Evolutionary conservation across 2,329 filamentous ascomycete species (phyloP).

Genomic region (Beauveria brongniartii): DNA sequence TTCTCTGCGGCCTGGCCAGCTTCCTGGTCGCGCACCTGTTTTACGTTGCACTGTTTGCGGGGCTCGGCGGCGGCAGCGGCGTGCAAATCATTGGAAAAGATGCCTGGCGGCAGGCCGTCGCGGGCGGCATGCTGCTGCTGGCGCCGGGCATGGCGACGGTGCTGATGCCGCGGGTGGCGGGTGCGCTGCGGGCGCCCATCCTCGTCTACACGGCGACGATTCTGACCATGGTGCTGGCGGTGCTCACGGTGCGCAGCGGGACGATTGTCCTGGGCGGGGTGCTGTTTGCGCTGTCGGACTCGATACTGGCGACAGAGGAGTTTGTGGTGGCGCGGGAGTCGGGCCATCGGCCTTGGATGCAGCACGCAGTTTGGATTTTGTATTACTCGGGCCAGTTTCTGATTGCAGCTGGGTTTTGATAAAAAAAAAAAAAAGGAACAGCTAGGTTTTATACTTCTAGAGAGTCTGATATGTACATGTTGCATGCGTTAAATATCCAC

Average conservation of each 20-base stretch:
- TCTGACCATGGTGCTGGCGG: constrained; percentile 23
- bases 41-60: constrained; percentile 23
- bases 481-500: constrained; percentile 23
- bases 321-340: constrained; percentile 23
- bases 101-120: constrained; percentile 14
- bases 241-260: constrained; percentile 20
- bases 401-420: constrained; percentile 17
- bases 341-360: constrained; percentile 22
- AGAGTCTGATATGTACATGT: neutral
- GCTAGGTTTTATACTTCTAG: neutral
- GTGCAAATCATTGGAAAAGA: constrained; percentile 12
- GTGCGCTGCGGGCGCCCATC: constrained; percentile 21
- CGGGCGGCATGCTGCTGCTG: constrained; percentile 16
- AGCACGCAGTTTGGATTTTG: constrained; percentile 26
- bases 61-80: constrained; percentile 4
- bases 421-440: neutral
- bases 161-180: constrained; percentile 21
- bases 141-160: constrained; percentile 19
- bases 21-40: constrained; percentile 27
- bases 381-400: constrained; percentile 28
- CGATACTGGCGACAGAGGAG: constrained; percentile 24
- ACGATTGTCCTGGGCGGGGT: constrained; percentile 21
- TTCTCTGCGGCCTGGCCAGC: constrained; percentile 25
- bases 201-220: constrained; percentile 25
- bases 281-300: constrained; percentile 26